These are phyloP conservation scores for Tetragonia tetragonoides DNA, from an alignment of 148 eudicot species.

Conservation along the genomic window DNA sequence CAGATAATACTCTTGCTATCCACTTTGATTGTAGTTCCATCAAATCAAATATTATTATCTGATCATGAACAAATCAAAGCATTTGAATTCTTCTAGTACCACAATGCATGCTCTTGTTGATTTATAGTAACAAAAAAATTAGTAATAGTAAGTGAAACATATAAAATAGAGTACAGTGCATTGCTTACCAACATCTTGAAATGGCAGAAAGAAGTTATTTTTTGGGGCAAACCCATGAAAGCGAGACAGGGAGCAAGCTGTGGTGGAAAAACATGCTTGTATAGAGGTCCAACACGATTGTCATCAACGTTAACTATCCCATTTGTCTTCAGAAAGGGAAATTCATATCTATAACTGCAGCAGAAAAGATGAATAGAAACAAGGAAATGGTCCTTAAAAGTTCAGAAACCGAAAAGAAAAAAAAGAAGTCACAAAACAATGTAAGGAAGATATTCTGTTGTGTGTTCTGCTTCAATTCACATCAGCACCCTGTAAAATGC, in stretches of 20 bases:
- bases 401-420: not conserved
- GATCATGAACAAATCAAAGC: conserved; percentile 3
- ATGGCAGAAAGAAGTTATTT: conserved; percentile 21
- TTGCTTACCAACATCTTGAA: no score
- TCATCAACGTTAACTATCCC: conserved; percentile 47
- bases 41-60: conserved; percentile 28
- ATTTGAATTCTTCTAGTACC: not conserved
- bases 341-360: conserved; percentile 43
- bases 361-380: not conserved
- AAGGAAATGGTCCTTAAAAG: no score
- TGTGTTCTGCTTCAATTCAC: not conserved
- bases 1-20: conserved; percentile 45
- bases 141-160: no score
- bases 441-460: not conserved
- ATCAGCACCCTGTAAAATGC: conserved; percentile 53
- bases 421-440: not conserved
- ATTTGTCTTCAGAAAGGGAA: conserved; percentile 48
- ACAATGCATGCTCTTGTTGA: no score
- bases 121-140: no score
- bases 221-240: conserved; percentile 44
- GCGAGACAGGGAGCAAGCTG: conserved; percentile 56
- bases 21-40: conserved; percentile 50
- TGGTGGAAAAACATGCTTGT: conserved; percentile 64
- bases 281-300: conserved; percentile 57
- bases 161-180: no score